Percentiles rank a stretch among this genome's conserved stretches.
phyloP scores from a whole-genome alignment of 2,329 filamentous ascomycete genomes.

The Ceratocystis albifundus region DNA sequence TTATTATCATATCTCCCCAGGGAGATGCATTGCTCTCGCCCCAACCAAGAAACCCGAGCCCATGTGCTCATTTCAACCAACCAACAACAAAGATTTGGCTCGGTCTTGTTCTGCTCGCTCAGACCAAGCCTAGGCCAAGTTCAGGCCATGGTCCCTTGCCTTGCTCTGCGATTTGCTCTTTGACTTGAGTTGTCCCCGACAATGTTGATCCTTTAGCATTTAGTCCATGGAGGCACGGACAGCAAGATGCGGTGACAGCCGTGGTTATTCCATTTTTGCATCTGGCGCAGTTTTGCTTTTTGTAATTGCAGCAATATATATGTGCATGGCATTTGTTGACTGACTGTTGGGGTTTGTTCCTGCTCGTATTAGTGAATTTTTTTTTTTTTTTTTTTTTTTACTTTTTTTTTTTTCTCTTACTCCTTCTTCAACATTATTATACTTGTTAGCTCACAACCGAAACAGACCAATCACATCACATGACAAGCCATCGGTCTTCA shows the following conservation, averaged over 20 bases:
- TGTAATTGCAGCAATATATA: neutral
- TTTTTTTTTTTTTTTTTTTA: neutral
- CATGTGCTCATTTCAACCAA: constrained; percentile 10
- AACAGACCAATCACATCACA: neutral
- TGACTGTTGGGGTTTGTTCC: constrained; percentile 3
- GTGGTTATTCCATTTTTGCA: neutral
- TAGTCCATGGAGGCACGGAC: neutral
- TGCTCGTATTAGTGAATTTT: neutral
- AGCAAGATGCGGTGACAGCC: constrained; percentile 11
- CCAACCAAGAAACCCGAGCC: neutral
- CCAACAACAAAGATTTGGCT: neutral
- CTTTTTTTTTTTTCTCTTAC: neutral
- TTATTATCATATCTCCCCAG: neutral
- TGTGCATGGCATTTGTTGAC: neutral
- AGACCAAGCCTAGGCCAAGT: constrained; percentile 4
- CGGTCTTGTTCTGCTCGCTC: constrained; percentile 8
- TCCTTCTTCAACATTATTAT: neutral
- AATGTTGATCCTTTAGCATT: constrained; percentile 8
- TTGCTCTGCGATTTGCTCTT: constrained; percentile 6
- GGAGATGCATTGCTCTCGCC: neutral
- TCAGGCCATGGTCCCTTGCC: neutral
- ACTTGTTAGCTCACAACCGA: neutral
- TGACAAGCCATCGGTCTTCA: neutral
- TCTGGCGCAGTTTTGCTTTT: neutral
- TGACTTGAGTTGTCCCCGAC: neutral